A percentile compares a stretch with the other conserved stretches of the same genome.
phyloP scores from a whole-genome alignment of 805 yeast species.

The Sugiyamaella americana region DNA sequence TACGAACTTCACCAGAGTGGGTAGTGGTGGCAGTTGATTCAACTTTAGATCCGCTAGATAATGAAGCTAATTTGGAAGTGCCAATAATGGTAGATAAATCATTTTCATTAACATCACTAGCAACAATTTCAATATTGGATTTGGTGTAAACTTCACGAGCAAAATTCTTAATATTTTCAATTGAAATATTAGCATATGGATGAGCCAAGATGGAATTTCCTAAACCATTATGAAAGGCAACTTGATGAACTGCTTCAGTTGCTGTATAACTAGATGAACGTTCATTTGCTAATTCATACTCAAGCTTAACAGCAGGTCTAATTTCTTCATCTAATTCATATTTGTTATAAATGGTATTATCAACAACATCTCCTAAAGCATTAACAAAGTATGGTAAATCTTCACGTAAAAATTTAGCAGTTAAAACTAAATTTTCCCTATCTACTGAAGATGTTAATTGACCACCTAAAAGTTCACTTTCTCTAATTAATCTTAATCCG shows the following conservation, averaged over 20 bases:
- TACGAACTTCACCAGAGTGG: constrained; percentile 56
- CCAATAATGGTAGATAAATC: constrained; percentile 64
- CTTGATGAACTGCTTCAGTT: constrained; percentile 68
- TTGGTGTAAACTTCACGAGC: constrained; percentile 64
- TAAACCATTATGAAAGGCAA: constrained; percentile 80
- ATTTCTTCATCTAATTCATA: constrained; percentile 82
- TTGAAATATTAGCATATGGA: constrained; percentile 50
- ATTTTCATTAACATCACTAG: constrained; percentile 62
- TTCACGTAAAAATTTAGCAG: constrained; percentile 77
- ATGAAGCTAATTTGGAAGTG: constrained; percentile 45
- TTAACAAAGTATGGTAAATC: constrained; percentile 89
- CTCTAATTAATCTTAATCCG: constrained; percentile 89
- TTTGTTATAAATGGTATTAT: constrained; percentile 67
- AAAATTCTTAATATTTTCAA: constrained; percentile 60
- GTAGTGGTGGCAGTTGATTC: constrained; percentile 39
- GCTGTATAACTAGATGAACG: constrained; percentile 52
- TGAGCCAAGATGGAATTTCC: constrained; percentile 79
- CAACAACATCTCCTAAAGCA: constrained; percentile 63
- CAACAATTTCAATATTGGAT: constrained; percentile 65
- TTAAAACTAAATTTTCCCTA: constrained; percentile 78
- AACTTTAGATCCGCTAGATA: constrained; percentile 56
- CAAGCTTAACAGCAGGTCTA: constrained; percentile 67
- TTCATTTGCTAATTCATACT: constrained; percentile 40
- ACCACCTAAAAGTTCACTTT: constrained; percentile 91
- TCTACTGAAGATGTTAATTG: constrained; percentile 58